Percentiles rank a stretch among this genome's conserved stretches.
Evolutionary conservation across 352 stramenopile genomes (phyloP).

Genomic region (Elongisporangium senticosum): DNA sequence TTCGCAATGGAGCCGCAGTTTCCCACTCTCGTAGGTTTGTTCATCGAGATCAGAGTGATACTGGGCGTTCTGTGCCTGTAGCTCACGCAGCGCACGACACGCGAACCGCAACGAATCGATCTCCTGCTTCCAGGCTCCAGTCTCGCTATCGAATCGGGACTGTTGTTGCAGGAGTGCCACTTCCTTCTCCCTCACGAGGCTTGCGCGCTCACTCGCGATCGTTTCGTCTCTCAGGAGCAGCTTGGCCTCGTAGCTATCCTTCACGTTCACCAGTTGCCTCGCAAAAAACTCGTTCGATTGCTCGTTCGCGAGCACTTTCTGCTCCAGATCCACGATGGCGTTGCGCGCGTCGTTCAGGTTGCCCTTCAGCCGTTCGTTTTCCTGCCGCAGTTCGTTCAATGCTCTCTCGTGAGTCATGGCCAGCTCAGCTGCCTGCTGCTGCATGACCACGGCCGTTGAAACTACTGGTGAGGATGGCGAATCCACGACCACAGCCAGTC

Average conservation of each 20-base stretch:
- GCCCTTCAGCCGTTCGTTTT: slow-evolving; percentile 19
- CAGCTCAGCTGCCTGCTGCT: neutral
- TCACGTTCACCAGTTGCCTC: slow-evolving; percentile 31
- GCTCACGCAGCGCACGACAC: slow-evolving; percentile 17
- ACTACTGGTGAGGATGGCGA: neutral
- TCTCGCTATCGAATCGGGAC: slow-evolving; percentile 25
- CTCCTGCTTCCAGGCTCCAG: slow-evolving; percentile 33
- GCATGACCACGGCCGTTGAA: neutral
- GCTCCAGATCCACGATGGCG: slow-evolving; percentile 24
- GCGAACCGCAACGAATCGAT: slow-evolving; percentile 16
- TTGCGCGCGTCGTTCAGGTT: slow-evolving; percentile 11
- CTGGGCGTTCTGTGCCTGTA: slow-evolving; percentile 22
- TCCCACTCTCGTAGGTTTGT: slow-evolving; percentile 5
- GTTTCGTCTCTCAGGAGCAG: slow-evolving; percentile 28
- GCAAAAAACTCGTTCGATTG: slow-evolving; percentile 33
- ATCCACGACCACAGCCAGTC: neutral
- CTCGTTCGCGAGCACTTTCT: slow-evolving; percentile 28
- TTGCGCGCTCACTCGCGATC: slow-evolving; percentile 20
- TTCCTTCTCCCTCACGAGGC: slow-evolving; percentile 25
- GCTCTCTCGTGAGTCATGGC: neutral
- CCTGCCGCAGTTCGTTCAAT: neutral
- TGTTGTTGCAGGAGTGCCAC: slow-evolving; percentile 26
- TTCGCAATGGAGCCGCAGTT: slow-evolving; percentile 8
- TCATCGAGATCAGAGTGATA: slow-evolving; percentile 13
- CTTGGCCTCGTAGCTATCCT: slow-evolving; percentile 43